Evolutionary conservation across 2,329 filamentous ascomycete genomes (phyloP).

Genomic region (Xylaria sp.): DNA sequence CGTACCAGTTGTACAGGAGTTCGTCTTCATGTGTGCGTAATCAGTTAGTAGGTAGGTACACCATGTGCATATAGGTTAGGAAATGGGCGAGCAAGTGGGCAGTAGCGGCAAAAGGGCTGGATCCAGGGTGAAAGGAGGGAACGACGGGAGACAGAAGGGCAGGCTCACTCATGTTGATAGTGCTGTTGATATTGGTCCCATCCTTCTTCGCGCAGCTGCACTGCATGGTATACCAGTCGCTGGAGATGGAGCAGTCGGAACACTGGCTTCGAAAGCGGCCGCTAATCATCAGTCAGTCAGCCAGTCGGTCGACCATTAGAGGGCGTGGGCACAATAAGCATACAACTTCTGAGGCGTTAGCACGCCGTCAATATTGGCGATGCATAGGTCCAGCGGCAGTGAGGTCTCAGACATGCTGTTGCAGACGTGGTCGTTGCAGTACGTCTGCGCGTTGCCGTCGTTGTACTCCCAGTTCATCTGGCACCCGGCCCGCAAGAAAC

Average conservation of each 20-base stretch:
- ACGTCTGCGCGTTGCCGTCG: conserved; percentile 2
- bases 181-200: not conserved
- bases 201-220: conserved; percentile 1
- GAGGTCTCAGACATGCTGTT: conserved; percentile 4
- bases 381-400: conserved; percentile 2
- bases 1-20: conserved; percentile 11
- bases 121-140: too few relatives aligned
- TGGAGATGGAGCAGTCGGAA: not conserved
- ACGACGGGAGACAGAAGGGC: not conserved
- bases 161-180: conserved; percentile 5
- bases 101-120: too few relatives aligned
- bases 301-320: not conserved
- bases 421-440: conserved; percentile 11
- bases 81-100: not conserved
- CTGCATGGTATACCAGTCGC: not conserved
- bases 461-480: conserved; percentile 11
- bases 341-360: conserved; percentile 2
- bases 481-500: conserved; percentile 8
- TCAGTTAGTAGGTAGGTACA: too few relatives aligned
- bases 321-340: not conserved
- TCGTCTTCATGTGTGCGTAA: not conserved
- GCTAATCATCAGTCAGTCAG: not conserved
- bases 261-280: not conserved
- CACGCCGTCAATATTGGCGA: conserved; percentile 2
- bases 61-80: too few relatives aligned